A percentile compares a stretch with the other conserved stretches of the same genome.
These are phyloP conservation scores for Phialophora macrospora DNA, from an alignment of 2,329 filamentous ascomycete species.

Conservation along the genomic window DNA sequence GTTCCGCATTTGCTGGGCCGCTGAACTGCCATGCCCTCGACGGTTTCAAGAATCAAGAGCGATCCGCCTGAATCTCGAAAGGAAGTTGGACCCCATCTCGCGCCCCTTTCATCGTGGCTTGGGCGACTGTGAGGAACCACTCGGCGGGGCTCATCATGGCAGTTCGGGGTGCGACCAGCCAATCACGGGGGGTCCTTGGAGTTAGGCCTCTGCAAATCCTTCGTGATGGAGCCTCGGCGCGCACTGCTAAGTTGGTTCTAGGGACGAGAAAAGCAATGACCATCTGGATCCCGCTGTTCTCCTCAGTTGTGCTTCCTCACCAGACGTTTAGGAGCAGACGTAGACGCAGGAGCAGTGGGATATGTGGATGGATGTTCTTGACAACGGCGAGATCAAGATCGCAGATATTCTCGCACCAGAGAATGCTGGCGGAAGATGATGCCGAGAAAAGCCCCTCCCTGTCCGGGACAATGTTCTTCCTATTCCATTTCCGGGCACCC, in stretches of 20 bases:
- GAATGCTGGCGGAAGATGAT: not conserved
- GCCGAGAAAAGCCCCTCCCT: not conserved
- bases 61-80: constrained; percentile 11
- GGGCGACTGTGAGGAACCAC: not conserved
- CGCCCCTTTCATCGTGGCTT: constrained; percentile 16
- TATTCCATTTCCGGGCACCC: not conserved
- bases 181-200: not conserved
- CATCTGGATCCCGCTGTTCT: constrained; percentile 1
- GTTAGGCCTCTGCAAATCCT: constrained; percentile 16
- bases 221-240: constrained; percentile 16
- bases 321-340: not conserved
- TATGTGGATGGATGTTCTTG: not conserved
- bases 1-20: constrained; percentile 14
- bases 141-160: not conserved
- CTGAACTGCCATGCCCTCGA: constrained; percentile 3
- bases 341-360: not conserved
- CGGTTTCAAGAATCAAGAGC: constrained; percentile 1
- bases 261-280: constrained; percentile 7
- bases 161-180: constrained; percentile 10
- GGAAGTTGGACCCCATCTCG: constrained; percentile 9
- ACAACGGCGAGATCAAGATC: not conserved
- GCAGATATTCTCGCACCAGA: not conserved
- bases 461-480: not conserved
- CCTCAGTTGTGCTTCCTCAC: constrained; percentile 12
- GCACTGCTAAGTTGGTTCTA: not conserved